Conservation (phyloP, 305 asterid genomes). For the Plantago coronopus region DNA sequence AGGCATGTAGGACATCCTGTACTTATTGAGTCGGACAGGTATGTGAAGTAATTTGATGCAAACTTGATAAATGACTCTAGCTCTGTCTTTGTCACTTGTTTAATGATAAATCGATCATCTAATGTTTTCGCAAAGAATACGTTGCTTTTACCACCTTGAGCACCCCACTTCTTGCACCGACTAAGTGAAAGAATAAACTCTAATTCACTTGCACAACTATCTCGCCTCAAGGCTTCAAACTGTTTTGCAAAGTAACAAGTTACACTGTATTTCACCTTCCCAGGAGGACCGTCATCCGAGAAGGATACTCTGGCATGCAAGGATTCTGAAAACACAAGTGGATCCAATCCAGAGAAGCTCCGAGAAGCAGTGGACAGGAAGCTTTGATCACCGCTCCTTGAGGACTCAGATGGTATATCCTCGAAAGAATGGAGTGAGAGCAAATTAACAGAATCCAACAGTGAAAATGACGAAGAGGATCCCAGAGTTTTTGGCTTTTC, state of each 20-base stretch:
- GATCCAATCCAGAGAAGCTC: slow-evolving; percentile 49
- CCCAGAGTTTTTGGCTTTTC: slow-evolving; percentile 44
- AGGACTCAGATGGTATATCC: slow-evolving; percentile 45
- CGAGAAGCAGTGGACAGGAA: slow-evolving; percentile 42
- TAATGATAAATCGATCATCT: slow-evolving; percentile 84
- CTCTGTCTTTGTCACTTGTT: slow-evolving; percentile 85
- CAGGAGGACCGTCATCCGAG: slow-evolving; percentile 63
- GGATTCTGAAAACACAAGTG: slow-evolving; percentile 37
- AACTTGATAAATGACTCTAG: slow-evolving; percentile 75
- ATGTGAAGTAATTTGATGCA: slow-evolving; percentile 74
- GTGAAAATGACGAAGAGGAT: slow-evolving; percentile 48
- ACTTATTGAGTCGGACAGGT: slow-evolving; percentile 58
- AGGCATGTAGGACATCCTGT: slow-evolving; percentile 82
- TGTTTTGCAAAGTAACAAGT: slow-evolving; percentile 75
- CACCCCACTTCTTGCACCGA: slow-evolving; percentile 95
- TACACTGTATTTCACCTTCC: slow-evolving; percentile 69
- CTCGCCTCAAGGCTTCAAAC: slow-evolving; percentile 66
- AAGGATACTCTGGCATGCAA: slow-evolving; percentile 59
- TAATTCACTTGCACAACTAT: slow-evolving; percentile 55
- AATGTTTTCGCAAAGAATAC: slow-evolving; percentile 79
- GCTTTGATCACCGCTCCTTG: slow-evolving; percentile 49
- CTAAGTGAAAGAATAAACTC: slow-evolving; percentile 79
- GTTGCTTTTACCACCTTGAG: slow-evolving; percentile 91
- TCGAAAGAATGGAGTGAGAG: slow-evolving; percentile 53
- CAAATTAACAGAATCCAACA: slow-evolving; percentile 48